Percentiles rank a stretch among this genome's conserved stretches.
Conservation (phyloP, 345 rosid species). For the Balakata baccata region DNA sequence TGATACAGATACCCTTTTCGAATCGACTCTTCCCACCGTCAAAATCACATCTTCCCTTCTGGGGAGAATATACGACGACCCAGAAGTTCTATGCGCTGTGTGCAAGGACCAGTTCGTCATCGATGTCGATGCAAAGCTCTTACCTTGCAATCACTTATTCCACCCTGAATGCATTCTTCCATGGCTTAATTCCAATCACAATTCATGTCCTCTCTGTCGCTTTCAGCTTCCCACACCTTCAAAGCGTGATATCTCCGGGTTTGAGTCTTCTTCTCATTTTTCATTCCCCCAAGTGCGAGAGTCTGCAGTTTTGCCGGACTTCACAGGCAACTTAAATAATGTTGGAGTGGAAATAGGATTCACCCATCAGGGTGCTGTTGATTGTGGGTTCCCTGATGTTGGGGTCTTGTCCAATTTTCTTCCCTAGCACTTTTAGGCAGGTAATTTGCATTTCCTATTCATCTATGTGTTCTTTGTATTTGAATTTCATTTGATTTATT, state of each 20-base stretch:
- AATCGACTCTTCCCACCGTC: slow-evolving; percentile 27
- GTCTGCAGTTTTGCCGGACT: neutral
- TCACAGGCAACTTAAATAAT: neutral
- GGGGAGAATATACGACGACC: slow-evolving; percentile 11
- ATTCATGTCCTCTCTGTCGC: slow-evolving; percentile 61
- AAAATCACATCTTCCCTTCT: slow-evolving; percentile 38
- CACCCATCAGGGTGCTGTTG: neutral
- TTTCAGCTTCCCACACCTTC: slow-evolving; percentile 35
- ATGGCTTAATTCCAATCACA: slow-evolving; percentile 46
- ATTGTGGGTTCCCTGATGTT: slow-evolving; percentile 13
- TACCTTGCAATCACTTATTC: slow-evolving; percentile 54
- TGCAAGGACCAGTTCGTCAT: slow-evolving; percentile 48
- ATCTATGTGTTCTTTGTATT: neutral
- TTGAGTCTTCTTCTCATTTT: slow-evolving; percentile 5
- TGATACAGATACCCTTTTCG: neutral
- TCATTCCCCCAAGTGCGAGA: slow-evolving; percentile 6
- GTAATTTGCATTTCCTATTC: slow-evolving; percentile 8
- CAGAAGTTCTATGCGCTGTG: slow-evolving; percentile 42
- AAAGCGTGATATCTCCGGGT: neutral
- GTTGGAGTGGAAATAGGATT: neutral
- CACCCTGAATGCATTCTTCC: slow-evolving; percentile 57
- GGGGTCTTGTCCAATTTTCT: slow-evolving; percentile 11
- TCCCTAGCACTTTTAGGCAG: slow-evolving; percentile 18
- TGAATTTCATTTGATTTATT: neutral
- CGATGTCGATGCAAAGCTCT: slow-evolving; percentile 39